Conservation (phyloP, 495 filamentous ascomycete species). For the Melanomma pulvis-pyrius region DNA sequence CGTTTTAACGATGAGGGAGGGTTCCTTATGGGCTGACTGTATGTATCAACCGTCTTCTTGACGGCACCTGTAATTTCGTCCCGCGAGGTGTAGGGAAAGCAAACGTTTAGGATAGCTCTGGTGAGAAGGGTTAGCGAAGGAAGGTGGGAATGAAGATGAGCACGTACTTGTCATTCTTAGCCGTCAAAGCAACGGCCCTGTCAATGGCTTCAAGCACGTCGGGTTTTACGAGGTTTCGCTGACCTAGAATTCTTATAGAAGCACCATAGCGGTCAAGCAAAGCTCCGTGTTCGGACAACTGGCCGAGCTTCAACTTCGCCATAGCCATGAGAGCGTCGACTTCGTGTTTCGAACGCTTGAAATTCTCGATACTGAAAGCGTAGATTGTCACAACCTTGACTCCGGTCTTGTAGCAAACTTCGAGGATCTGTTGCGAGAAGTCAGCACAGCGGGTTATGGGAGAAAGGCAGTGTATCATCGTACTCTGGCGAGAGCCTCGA, state of each 20-base stretch:
- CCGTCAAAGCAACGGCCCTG: conserved; percentile 78
- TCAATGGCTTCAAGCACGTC: conserved; percentile 90
- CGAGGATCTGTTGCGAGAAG: conserved; percentile 66
- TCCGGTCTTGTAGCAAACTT: conserved; percentile 96
- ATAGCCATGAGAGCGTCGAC: conserved; percentile 98
- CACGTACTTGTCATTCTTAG: conserved; percentile 71
- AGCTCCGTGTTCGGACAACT: conserved; percentile 90
- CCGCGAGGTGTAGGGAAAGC: conserved; percentile 94
- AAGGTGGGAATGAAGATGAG: conserved; percentile 7
- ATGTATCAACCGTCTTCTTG: conserved; percentile 79
- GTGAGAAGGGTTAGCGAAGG: neutral
- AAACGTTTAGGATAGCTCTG: conserved; percentile 87
- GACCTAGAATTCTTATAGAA: conserved; percentile 78
- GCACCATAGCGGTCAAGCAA: conserved; percentile 92
- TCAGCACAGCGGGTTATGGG: neutral
- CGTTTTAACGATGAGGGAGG: conserved; percentile 55
- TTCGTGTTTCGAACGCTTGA: conserved; percentile 96
- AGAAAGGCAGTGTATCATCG: conserved; percentile 21
- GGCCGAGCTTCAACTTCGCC: conserved; percentile 88
- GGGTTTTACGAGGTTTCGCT: conserved; percentile 74
- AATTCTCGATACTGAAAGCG: conserved; percentile 98
- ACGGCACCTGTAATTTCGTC: conserved; percentile 96
- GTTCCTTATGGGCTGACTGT: conserved; percentile 59
- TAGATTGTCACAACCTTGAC: conserved; percentile 96
- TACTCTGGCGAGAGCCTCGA: conserved; percentile 88